Conservation (phyloP, 495 filamentous ascomycete genomes). For the Aspergillus nidulans region DNA sequence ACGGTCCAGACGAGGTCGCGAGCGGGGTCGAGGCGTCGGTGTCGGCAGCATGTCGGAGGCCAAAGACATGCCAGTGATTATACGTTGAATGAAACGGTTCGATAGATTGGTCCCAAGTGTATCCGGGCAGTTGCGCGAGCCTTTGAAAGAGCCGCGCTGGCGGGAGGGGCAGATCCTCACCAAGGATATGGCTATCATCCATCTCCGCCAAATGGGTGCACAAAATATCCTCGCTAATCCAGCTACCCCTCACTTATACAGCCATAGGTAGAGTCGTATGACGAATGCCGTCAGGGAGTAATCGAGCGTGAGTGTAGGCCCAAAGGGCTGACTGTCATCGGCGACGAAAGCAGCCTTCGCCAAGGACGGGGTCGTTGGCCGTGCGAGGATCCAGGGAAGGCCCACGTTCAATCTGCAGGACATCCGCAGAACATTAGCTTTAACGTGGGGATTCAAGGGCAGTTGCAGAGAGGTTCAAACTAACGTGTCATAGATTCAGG, state of each 20-base stretch:
- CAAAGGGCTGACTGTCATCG: slow-evolving; percentile 18
- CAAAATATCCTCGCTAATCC: slow-evolving; percentile 14
- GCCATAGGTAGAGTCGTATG: slow-evolving; percentile 19
- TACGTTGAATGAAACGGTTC: slow-evolving; percentile 79
- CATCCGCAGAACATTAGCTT: slow-evolving; percentile 5
- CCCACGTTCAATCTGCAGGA: slow-evolving; percentile 5
- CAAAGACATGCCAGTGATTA: slow-evolving; percentile 67
- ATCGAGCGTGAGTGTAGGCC: slow-evolving; percentile 6
- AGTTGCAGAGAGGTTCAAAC: not conserved
- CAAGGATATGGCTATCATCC: slow-evolving; percentile 41
- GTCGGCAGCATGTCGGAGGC: slow-evolving; percentile 42
- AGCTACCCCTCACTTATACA: slow-evolving; percentile 19
- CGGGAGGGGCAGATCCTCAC: slow-evolving; percentile 62
- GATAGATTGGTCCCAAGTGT: slow-evolving; percentile 67
- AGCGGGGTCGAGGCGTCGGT: slow-evolving; percentile 39
- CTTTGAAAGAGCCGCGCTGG: slow-evolving; percentile 69
- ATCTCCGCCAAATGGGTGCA: slow-evolving; percentile 23
- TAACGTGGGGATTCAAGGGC: not conserved
- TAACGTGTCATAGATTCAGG: slow-evolving; percentile 11
- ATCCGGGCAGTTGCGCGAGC: slow-evolving; percentile 65
- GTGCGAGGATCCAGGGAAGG: not conserved
- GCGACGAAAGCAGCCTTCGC: slow-evolving; percentile 20
- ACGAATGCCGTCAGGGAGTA: slow-evolving; percentile 1
- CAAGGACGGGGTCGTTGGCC: slow-evolving; percentile 17
- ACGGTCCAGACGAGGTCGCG: slow-evolving; percentile 42